phyloP scores from a whole-genome alignment of 2,329 filamentous ascomycete genomes.

The Pyricularia pennisetigena region DNA sequence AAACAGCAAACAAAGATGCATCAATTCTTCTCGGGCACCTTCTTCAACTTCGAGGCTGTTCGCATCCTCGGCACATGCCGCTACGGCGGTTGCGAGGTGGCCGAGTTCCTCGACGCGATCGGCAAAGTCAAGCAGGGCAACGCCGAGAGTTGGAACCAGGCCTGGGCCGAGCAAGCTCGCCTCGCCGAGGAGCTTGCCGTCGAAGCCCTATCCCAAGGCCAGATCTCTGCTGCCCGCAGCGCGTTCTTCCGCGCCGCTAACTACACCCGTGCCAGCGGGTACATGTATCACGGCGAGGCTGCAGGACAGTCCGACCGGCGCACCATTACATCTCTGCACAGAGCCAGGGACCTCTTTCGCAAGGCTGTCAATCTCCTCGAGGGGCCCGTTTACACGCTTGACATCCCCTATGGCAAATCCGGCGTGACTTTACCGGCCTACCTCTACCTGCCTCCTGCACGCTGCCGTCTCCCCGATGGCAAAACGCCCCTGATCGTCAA shows the following conservation, averaged over 20 bases:
- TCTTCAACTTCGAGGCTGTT: not conserved
- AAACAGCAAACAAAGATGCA: too few relatives aligned
- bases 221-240: conserved; percentile 11
- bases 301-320: not conserved
- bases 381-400: conserved; percentile 1
- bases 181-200: conserved; percentile 16
- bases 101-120: not conserved
- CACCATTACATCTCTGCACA: conserved; percentile 7
- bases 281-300: not conserved
- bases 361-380: conserved; percentile 13
- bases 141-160: conserved; percentile 19
- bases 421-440: too few relatives aligned
- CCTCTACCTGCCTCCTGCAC: conserved; percentile 16
- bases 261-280: conserved; percentile 15
- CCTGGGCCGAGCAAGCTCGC: conserved; percentile 14
- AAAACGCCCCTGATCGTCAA: conserved; percentile 19
- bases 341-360: conserved; percentile 20
- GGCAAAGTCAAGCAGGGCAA: conserved; percentile 13
- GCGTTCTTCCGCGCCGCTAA: conserved; percentile 21
- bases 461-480: conserved; percentile 6
- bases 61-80: not conserved
- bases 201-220: conserved; percentile 11
- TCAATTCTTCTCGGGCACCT: not conserved
- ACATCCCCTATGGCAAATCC: too few relatives aligned
- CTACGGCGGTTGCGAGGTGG: not conserved